Conservation (phyloP, 345 rosid species). For the Corchorus olitorius region DNA sequence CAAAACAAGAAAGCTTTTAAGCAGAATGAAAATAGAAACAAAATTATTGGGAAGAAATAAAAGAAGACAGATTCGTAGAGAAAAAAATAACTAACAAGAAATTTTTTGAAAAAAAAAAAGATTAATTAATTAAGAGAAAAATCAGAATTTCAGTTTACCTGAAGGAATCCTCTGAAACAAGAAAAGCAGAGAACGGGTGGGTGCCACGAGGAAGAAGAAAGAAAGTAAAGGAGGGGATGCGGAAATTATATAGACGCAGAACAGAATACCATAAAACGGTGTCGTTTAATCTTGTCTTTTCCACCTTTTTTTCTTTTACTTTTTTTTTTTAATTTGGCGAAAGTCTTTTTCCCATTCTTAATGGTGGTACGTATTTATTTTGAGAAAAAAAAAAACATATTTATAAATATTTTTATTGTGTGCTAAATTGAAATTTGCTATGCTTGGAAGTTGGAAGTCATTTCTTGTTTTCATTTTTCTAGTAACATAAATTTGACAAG, state of each 20-base stretch:
- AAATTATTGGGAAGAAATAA: neutral
- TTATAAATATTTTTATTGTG: too few relatives aligned
- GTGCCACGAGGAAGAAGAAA: constrained; percentile 31
- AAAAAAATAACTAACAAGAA: neutral
- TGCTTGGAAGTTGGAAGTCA: too few relatives aligned
- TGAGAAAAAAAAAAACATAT: too few relatives aligned
- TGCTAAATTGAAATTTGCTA: too few relatives aligned
- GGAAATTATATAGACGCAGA: constrained; percentile 28
- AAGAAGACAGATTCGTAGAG: constrained; percentile 26
- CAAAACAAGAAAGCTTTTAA: constrained; percentile 2
- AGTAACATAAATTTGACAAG: too few relatives aligned
- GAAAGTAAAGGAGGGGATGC: accelerated
- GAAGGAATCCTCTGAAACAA: constrained; percentile 27
- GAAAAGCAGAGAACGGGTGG: constrained; percentile 17
- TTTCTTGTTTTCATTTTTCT: too few relatives aligned
- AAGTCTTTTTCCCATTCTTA: too few relatives aligned
- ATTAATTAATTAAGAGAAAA: too few relatives aligned
- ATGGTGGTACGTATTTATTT: too few relatives aligned
- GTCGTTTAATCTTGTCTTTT: constrained; percentile 17
- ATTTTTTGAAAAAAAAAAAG: neutral
- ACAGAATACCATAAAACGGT: neutral
- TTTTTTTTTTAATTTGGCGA: too few relatives aligned
- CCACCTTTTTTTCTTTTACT: too few relatives aligned
- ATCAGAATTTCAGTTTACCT: constrained; percentile 25
- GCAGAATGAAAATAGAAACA: neutral